Evolutionary conservation across 495 filamentous ascomycete species (phyloP), one percentile per base, ranked within the genome.

Genomic region (Penicillium daleae): DNA sequence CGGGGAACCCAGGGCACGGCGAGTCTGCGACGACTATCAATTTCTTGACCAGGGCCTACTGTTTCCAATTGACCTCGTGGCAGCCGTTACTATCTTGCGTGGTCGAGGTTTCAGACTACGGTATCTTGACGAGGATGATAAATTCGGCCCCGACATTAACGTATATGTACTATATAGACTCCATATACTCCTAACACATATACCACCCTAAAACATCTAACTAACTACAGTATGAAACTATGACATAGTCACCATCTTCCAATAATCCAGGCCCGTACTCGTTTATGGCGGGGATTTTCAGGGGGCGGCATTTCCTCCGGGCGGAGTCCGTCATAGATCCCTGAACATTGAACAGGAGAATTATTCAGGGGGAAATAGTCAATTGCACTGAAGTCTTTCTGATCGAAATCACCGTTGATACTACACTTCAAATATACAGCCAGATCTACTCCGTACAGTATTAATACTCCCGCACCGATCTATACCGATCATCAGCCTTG

Each of bases 231-330:
- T n/a, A n/a, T n/a, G n/a, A n/a, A n/a, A n/a, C n/a, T n/a, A n/a
- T n/a, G 12, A 22, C 3, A 7, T 44, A 44, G 19, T 10, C n/a
- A 39, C 6, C n/a, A 12, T 4, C 40, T 44, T 22, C 40, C 6
- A 9, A 44, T 7, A 21, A 9, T 17, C 37, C 37, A 22, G 8
- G 10, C 42, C 54, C 66, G 66, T 66, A 69, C 60, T 69, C 66
- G 66, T 68, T 62, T 62, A 65, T 53, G 56, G 66, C 66, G 66
- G 66, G 44, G 60, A 63, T 69, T 64, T 71, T 71, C 66, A 71
- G 69, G 69, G 69, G 69, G 65, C 62, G 61, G 61, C 59, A 66
- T 65, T 60, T 65, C 49, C 63, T 46, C 15, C 40, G 24, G 29
- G 39, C 49, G 32, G 60, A 50, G 26, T 29, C 46, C 46, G 12